These are phyloP conservation scores for Neurospora crassa DNA, from an alignment of 2,329 filamentous ascomycete genomes.

Conservation along the genomic window DNA sequence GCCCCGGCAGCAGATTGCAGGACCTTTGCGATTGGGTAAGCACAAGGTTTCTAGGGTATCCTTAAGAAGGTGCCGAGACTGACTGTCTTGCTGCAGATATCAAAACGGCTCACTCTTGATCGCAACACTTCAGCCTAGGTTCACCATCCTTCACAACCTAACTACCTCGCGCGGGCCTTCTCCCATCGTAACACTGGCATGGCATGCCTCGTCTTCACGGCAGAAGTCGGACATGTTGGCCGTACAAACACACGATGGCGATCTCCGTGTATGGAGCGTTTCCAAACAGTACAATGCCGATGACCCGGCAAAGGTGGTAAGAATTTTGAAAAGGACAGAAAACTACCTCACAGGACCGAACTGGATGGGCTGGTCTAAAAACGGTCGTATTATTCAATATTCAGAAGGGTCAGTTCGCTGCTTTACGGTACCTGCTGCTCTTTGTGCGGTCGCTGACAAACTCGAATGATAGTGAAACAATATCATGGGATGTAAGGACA, in stretches of 20 bases:
- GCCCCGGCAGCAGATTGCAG: slow-evolving; percentile 83
- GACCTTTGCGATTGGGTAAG: slow-evolving; percentile 91
- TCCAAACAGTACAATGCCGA: slow-evolving; percentile 64
- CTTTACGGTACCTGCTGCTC: background rate
- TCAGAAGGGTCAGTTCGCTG: slow-evolving; percentile 66
- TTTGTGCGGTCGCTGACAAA: slow-evolving; percentile 20
- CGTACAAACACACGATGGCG: slow-evolving; percentile 82
- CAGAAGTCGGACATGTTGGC: slow-evolving; percentile 98
- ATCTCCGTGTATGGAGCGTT: slow-evolving; percentile 93
- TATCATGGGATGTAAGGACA: slow-evolving; percentile 95
- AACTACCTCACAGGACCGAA: slow-evolving; percentile 66
- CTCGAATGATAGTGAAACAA: slow-evolving; percentile 58
- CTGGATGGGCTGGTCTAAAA: slow-evolving; percentile 98
- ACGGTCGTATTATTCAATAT: slow-evolving; percentile 88
- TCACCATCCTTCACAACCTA: slow-evolving; percentile 88
- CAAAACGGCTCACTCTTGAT: slow-evolving; percentile 91
- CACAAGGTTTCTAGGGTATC: slow-evolving; percentile 7
- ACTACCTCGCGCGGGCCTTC: slow-evolving; percentile 78
- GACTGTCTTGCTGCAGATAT: slow-evolving; percentile 48
- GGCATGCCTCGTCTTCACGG: slow-evolving; percentile 93
- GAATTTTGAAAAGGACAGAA: slow-evolving; percentile 74
- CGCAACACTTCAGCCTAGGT: slow-evolving; percentile 79
- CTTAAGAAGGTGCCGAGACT: background rate
- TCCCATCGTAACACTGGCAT: slow-evolving; percentile 75
- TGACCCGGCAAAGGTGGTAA: slow-evolving; percentile 78